Evolutionary conservation across 805 yeast species (phyloP).

Genomic region (Metschnikowia bowlesiae): DNA sequence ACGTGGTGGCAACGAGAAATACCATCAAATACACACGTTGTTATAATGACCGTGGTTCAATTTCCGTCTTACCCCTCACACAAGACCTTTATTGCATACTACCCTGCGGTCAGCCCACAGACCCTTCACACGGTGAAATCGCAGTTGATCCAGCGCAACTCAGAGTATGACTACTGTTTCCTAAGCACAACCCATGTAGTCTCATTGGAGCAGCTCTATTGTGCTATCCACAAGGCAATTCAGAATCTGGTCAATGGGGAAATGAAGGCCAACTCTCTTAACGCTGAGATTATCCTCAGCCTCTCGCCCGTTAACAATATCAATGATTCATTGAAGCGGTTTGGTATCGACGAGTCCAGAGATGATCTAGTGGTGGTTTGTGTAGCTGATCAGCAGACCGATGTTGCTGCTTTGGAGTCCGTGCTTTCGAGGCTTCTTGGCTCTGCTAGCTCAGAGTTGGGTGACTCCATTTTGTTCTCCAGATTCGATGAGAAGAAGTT

Average conservation of each 20-base stretch:
- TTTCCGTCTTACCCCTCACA: constrained; percentile 47
- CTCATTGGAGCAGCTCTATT: constrained; percentile 57
- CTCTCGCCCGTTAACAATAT: constrained; percentile 69
- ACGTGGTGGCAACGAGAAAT: too few species aligned
- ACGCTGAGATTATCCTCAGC: constrained; percentile 67
- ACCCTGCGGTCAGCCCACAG: constrained; percentile 40
- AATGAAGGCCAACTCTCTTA: constrained; percentile 59
- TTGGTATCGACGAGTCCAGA: constrained; percentile 59
- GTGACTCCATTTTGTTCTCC: constrained; percentile 21
- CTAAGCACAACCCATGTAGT: constrained; percentile 55
- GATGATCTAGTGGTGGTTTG: constrained; percentile 49
- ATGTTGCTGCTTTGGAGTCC: constrained; percentile 21
- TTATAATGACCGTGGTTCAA: constrained; percentile 1
- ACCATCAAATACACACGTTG: background rate
- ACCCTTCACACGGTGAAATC: constrained; percentile 38
- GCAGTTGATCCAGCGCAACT: constrained; percentile 42
- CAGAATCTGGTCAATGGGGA: constrained; percentile 44
- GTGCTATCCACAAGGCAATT: constrained; percentile 59
- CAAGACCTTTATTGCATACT: constrained; percentile 40
- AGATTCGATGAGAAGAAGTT: constrained; percentile 26
- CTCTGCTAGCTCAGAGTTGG: constrained; percentile 11
- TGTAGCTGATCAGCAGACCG: constrained; percentile 26
- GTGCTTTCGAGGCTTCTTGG: constrained; percentile 22
- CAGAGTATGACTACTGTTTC: constrained; percentile 56
- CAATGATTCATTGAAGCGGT: constrained; percentile 63